Evolutionary conservation across 164 flowering plant species (phyloP), one percentile per base, ranked within the genome.

Genomic region (Stephania japonica): DNA sequence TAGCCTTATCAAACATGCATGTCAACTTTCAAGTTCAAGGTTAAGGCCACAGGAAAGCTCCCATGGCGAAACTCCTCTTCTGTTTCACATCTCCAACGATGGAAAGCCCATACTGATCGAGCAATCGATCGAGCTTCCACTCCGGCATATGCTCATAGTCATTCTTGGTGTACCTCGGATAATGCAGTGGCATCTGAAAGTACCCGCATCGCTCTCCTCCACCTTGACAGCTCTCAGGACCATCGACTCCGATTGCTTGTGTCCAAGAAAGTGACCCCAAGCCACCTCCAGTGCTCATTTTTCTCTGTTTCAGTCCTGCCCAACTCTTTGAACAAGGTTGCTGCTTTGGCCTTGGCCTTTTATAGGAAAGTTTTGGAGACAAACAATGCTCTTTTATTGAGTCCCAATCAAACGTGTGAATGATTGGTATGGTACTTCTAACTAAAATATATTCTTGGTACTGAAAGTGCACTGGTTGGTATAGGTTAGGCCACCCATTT

Each of bases 111-210:
- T 73, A 77, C 42, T 73, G 11, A 16, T 44, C 6, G 13, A 77
- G 76, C 1, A 77, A 67, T 21, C 76, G 21, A 65, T 77, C 71
- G 44, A 70, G 70, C 63, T 25, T 77, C 79, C 79, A 77, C 12
- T 73, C 73, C 1, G 79, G 76, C 79, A 77, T 70, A 8, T 25
- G 13, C 56, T 80, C 77, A 42, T 80, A 74, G 42, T 80, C 77
- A 7, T 50, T 32, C 42, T 71, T 74, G 1, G 75, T 71, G 66
- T 76, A 80, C 72, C 75, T 71, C 24, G 75, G 81, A 61, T 72
- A 79, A 62, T 79, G 78, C 63, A 75, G 44, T 26, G 81, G 78
- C 81, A 79, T 79, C 70, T 77, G 79, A 59, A 80, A 80, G 70
- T 56, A 43, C 44, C 63, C 27, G 5, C 63, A 47, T 47, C 16